Conservation (phyloP, 768 basidiomycete genomes). For the Leccinum variicolor region DNA sequence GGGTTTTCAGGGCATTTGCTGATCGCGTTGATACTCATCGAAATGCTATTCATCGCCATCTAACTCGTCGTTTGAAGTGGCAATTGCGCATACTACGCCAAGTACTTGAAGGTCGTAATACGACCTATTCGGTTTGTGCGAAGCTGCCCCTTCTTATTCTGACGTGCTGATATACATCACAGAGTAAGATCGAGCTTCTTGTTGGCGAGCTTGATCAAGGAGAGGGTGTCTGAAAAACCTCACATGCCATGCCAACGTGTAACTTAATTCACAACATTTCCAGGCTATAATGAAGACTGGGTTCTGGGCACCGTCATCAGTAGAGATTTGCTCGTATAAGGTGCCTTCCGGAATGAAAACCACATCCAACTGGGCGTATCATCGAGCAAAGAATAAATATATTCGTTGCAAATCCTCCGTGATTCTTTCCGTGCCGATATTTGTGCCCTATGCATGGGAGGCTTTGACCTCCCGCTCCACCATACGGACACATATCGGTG, state of each 20-base stretch:
- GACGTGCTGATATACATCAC: slow-evolving; percentile 6
- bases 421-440: not conserved
- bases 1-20: slow-evolving; percentile 69
- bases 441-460: not conserved
- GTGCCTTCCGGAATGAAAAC: slow-evolving; percentile 65
- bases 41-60: slow-evolving; percentile 43
- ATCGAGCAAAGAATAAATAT: slow-evolving; percentile 60
- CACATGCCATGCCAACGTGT: not conserved
- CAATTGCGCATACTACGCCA: slow-evolving; percentile 63
- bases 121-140: slow-evolving; percentile 59
- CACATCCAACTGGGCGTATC: slow-evolving; percentile 70
- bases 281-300: not conserved
- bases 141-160: not conserved
- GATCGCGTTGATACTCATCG: slow-evolving; percentile 40
- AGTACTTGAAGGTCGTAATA: slow-evolving; percentile 62
- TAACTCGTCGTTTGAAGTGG: slow-evolving; percentile 61
- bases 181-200: slow-evolving; percentile 66
- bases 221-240: slow-evolving; percentile 41
- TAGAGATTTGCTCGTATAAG: slow-evolving; percentile 61
- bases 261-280: not conserved
- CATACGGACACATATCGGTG: not conserved
- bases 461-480: not conserved
- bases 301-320: not conserved
- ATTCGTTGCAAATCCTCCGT: not conserved
- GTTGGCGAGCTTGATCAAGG: slow-evolving; percentile 62